Percentiles rank a stretch among this genome's conserved stretches.
Conservation (phyloP, 495 filamentous ascomycete genomes). For the Talaromyces trachyspermus region DNA sequence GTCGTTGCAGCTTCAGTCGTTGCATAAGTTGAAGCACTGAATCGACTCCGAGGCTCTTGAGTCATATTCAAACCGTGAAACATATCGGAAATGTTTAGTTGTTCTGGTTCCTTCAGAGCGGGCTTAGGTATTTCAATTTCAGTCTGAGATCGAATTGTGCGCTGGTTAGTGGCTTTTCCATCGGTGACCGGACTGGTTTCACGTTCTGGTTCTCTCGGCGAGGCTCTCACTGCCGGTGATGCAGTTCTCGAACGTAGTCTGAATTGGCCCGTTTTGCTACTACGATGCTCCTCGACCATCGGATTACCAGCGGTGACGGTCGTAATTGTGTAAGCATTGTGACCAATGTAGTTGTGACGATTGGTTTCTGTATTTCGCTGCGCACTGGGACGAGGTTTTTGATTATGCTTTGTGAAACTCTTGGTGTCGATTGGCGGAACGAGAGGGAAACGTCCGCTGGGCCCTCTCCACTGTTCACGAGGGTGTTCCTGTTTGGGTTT, state of each 20-base stretch:
- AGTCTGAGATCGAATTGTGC: too few relatives aligned
- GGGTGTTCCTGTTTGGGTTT: slow-evolving; percentile 5
- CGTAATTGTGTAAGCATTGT: slow-evolving; percentile 18
- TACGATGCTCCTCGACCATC: not conserved
- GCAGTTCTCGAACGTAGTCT: not conserved
- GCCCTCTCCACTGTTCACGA: slow-evolving; percentile 44
- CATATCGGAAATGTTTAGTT: slow-evolving; percentile 1
- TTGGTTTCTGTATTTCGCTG: not conserved
- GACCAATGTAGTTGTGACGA: too few relatives aligned
- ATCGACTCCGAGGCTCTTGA: slow-evolving; percentile 56
- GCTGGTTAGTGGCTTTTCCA: too few relatives aligned
- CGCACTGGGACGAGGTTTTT: not conserved
- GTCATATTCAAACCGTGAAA: slow-evolving; percentile 20
- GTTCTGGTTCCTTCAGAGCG: not conserved
- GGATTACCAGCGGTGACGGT: slow-evolving; percentile 31
- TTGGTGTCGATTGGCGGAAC: slow-evolving; percentile 21
- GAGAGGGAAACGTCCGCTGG: slow-evolving; percentile 40
- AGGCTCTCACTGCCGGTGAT: not conserved
- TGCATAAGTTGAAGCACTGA: slow-evolving; percentile 68
- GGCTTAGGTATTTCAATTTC: not conserved
- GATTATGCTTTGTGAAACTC: not conserved
- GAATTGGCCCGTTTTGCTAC: slow-evolving; percentile 2
- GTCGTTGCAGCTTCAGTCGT: slow-evolving; percentile 42
- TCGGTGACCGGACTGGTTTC: not conserved
- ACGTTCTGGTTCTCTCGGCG: not conserved